phyloP scores from a whole-genome alignment of 495 filamentous ascomycete genomes.

The Annulohypoxylon stygium region DNA sequence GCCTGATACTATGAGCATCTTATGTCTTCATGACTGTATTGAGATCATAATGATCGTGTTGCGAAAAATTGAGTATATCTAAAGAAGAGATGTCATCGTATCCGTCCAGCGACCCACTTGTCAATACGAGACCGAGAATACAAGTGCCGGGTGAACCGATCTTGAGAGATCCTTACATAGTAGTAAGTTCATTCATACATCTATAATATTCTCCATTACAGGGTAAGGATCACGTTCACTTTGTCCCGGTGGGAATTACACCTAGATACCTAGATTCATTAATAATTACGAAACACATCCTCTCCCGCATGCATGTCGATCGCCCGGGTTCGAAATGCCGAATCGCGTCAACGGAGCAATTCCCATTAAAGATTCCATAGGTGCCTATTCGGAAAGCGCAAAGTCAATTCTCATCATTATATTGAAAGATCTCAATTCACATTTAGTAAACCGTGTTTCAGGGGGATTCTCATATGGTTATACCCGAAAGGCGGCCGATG shows the following conservation, averaged over 20 bases:
- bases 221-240: background rate
- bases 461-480: slow-evolving; percentile 18
- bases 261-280: slow-evolving; percentile 8
- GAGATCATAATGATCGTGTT: background rate
- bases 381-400: slow-evolving; percentile 12
- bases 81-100: background rate
- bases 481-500: slow-evolving; percentile 10
- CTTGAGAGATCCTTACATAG: background rate
- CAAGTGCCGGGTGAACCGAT: background rate
- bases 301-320: slow-evolving; percentile 17
- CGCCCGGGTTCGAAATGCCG: slow-evolving; percentile 9
- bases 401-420: slow-evolving; percentile 14
- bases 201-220: slow-evolving; percentile 2
- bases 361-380: background rate
- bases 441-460: slow-evolving; percentile 7
- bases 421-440: slow-evolving; percentile 14
- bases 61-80: background rate
- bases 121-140: background rate
- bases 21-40: no score
- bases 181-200: background rate
- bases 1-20: no score
- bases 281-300: slow-evolving; percentile 26
- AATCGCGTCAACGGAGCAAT: slow-evolving; percentile 11
- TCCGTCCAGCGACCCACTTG: background rate
- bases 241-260: slow-evolving; percentile 17